Percentiles rank a stretch among this genome's conserved stretches.
Conservation (phyloP, 345 rosid species). For the Salix viminalis region DNA sequence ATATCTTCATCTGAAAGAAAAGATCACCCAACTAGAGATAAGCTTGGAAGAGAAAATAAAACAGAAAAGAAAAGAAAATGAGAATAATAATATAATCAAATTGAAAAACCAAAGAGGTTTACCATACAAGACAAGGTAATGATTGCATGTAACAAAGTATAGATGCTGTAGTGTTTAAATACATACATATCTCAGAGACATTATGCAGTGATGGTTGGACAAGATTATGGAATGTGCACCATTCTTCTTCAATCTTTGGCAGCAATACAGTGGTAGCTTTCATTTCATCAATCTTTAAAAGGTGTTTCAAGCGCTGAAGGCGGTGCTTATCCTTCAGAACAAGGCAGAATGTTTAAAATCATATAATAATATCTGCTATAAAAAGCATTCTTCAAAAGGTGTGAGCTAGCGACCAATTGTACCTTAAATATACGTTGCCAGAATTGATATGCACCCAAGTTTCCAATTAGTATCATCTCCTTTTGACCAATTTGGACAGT, state of each 20-base stretch:
- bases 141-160: background rate
- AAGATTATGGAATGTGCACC: constrained; percentile 83
- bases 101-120: background rate
- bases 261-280: constrained; percentile 31
- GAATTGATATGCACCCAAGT: constrained; percentile 75
- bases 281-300: constrained; percentile 34
- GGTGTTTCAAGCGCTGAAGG: constrained; percentile 49
- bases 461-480: constrained; percentile 60
- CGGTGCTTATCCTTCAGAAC: constrained; percentile 68
- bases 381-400: constrained; percentile 3
- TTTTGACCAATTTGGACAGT: constrained; percentile 46
- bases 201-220: constrained; percentile 63
- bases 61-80: constrained; percentile 1
- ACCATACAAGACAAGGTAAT: constrained; percentile 6
- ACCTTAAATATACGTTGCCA: constrained; percentile 87
- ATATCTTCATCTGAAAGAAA: constrained; percentile 71
- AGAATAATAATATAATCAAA: background rate
- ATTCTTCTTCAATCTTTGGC: constrained; percentile 70
- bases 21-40: background rate
- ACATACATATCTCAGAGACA: constrained; percentile 71
- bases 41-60: constrained; percentile 8
- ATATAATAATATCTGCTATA: background rate
- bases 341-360: constrained; percentile 20
- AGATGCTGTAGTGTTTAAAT: constrained; percentile 5
- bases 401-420: constrained; percentile 7